These are phyloP conservation scores for Boletus rubropictus DNA, from an alignment of 768 basidiomycete genomes.

Conservation along the genomic window DNA sequence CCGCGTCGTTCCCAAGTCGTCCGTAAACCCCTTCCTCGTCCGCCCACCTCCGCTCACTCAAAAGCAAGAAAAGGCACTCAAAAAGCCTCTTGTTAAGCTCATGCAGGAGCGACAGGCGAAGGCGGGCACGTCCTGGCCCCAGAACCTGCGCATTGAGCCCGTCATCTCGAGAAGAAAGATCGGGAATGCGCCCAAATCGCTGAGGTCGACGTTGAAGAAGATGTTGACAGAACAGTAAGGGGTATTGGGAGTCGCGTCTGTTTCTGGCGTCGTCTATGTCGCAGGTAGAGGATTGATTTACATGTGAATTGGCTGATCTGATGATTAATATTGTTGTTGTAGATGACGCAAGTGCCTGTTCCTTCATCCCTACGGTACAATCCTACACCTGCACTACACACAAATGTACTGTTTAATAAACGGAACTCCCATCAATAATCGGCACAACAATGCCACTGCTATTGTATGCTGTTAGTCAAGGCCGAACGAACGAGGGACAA, in stretches of 20 bases:
- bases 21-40: constrained; percentile 20
- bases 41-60: constrained; percentile 31
- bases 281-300: not conserved
- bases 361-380: too few relatives aligned
- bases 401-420: too few relatives aligned
- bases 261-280: constrained; percentile 4
- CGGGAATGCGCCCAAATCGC: constrained; percentile 34
- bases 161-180: constrained; percentile 36
- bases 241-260: too few relatives aligned
- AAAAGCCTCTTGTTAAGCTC: constrained; percentile 36
- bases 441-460: not conserved
- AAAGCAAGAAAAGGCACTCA: constrained; percentile 23
- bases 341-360: constrained; percentile 1
- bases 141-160: constrained; percentile 48
- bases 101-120: constrained; percentile 37
- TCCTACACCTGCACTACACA: too few relatives aligned
- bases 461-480: not conserved
- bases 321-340: not conserved
- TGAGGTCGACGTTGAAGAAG: constrained; percentile 36
- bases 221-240: constrained; percentile 30
- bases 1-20: constrained; percentile 36
- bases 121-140: constrained; percentile 38
- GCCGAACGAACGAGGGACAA: too few relatives aligned
- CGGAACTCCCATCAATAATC: too few relatives aligned
- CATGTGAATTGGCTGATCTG: not conserved